Evolutionary conservation across 2,329 filamentous ascomycete species (phyloP).

Genomic region (Sphaerostilbella broomeana): DNA sequence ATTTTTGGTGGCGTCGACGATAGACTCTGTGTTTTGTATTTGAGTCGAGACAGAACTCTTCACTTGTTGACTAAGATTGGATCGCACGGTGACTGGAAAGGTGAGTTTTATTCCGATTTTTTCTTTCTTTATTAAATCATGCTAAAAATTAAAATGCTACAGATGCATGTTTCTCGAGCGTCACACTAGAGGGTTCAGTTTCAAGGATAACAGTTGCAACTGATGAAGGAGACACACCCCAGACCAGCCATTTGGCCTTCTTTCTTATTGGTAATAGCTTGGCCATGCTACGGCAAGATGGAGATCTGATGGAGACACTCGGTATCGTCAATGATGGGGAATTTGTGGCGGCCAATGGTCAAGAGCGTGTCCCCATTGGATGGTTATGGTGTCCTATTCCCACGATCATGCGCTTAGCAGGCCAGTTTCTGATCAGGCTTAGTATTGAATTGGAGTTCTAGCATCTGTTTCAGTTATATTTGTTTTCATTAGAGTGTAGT

Average conservation of each 20-base stretch:
- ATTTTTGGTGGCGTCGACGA: not conserved
- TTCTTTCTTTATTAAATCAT: no score
- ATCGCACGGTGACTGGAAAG: conserved; percentile 6
- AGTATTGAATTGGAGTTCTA: no score
- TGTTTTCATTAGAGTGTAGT: no score
- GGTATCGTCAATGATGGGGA: not conserved
- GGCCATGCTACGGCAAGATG: not conserved
- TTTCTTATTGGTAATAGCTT: not conserved
- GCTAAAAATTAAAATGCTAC: not conserved
- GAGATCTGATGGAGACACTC: not conserved
- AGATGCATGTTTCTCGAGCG: conserved; percentile 5
- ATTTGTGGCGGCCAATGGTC: not conserved
- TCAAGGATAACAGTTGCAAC: not conserved
- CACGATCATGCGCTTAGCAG: no score
- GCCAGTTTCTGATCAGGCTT: no score
- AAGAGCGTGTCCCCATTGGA: not conserved
- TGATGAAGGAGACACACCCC: not conserved
- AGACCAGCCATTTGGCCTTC: not conserved
- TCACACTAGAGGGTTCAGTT: not conserved
- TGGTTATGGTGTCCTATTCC: not conserved
- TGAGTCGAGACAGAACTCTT: not conserved
- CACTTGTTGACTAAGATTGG: not conserved
- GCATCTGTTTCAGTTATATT: no score
- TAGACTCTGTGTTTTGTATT: not conserved
- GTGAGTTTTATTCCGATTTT: not conserved